A percentile compares a stretch with the other conserved stretches of the same genome.
These are phyloP conservation scores for Aspergillus puulaauensis DNA, from an alignment of 2,329 filamentous ascomycete genomes.

Conservation along the genomic window DNA sequence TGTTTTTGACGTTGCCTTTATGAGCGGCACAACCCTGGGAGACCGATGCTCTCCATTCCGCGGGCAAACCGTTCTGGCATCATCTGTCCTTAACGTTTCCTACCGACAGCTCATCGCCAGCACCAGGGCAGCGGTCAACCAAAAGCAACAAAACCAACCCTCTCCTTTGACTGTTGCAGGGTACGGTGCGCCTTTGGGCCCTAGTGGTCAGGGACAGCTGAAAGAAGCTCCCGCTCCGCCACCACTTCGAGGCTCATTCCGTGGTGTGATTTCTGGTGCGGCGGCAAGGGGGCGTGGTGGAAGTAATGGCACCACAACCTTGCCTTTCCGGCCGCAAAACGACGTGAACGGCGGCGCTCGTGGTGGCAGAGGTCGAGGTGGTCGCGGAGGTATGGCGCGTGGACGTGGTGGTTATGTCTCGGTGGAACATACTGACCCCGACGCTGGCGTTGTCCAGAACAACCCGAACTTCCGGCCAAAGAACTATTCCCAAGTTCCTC, in stretches of 20 bases:
- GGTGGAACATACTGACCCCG: slow-evolving; percentile 50
- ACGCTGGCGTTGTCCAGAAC: slow-evolving; percentile 53
- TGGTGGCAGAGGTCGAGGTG: slow-evolving; percentile 33
- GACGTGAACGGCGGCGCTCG: slow-evolving; percentile 19
- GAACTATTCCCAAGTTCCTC: slow-evolving; percentile 53
- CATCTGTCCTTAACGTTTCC: slow-evolving; percentile 85
- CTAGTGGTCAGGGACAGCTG: slow-evolving; percentile 62
- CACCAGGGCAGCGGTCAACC: slow-evolving; percentile 41
- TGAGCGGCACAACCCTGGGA: slow-evolving; percentile 91
- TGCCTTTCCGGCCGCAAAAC: slow-evolving; percentile 34
- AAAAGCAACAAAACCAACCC: slow-evolving; percentile 57
- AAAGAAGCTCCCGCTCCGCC: slow-evolving; percentile 56
- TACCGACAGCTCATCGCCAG: slow-evolving; percentile 73
- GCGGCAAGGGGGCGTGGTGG: slow-evolving; percentile 29
- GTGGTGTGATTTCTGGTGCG: slow-evolving; percentile 54
- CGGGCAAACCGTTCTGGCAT: slow-evolving; percentile 83
- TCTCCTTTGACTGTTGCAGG: slow-evolving; percentile 54
- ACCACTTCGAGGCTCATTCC: slow-evolving; percentile 59
- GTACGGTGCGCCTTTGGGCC: slow-evolving; percentile 57
- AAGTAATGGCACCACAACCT: slow-evolving; percentile 24
- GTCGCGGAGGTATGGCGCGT: slow-evolving; percentile 30
- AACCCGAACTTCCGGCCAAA: slow-evolving; percentile 59
- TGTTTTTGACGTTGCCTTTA: slow-evolving; percentile 91
- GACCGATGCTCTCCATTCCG: slow-evolving; percentile 91
- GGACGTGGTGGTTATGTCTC: slow-evolving; percentile 38